Evolutionary conservation across 345 rosid genomes (phyloP).

Genomic region (Syzygium grande): DNA sequence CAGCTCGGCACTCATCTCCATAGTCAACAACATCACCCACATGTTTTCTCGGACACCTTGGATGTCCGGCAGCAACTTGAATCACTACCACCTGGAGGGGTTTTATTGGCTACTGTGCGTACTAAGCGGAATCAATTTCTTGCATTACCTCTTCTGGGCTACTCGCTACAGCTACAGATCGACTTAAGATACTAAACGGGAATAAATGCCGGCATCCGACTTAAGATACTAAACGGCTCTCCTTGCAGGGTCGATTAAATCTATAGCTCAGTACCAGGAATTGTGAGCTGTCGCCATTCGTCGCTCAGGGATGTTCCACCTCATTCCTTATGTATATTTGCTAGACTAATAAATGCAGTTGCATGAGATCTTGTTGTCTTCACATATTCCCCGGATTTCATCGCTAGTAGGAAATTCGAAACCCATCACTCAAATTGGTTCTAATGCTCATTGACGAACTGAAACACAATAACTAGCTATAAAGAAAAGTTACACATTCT

Average conservation of each 20-base stretch:
- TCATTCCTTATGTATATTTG: neutral
- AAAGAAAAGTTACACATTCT: neutral
- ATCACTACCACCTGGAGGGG: slow-evolving; percentile 71
- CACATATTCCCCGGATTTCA: neutral
- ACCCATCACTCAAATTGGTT: neutral
- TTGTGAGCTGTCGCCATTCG: neutral
- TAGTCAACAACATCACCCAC: slow-evolving; percentile 43
- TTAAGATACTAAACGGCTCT: neutral
- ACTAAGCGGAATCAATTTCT: slow-evolving; percentile 57
- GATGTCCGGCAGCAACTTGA: slow-evolving; percentile 71
- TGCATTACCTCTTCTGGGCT: slow-evolving; percentile 85
- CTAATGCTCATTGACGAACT: neutral
- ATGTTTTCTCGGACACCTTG: slow-evolving; percentile 38
- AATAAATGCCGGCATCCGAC: neutral
- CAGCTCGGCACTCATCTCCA: slow-evolving; percentile 67
- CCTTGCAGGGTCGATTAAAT: neutral
- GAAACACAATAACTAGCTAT: neutral
- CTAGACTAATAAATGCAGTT: neutral
- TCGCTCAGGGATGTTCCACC: neutral
- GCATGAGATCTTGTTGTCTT: neutral
- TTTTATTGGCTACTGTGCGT: slow-evolving; percentile 86
- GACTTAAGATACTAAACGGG: neutral
- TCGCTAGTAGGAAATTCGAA: neutral
- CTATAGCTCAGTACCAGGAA: neutral
- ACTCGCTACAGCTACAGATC: slow-evolving; percentile 51